These are phyloP conservation scores for Diatrype stigma DNA, from an alignment of 2,329 filamentous ascomycete species.

Conservation along the genomic window DNA sequence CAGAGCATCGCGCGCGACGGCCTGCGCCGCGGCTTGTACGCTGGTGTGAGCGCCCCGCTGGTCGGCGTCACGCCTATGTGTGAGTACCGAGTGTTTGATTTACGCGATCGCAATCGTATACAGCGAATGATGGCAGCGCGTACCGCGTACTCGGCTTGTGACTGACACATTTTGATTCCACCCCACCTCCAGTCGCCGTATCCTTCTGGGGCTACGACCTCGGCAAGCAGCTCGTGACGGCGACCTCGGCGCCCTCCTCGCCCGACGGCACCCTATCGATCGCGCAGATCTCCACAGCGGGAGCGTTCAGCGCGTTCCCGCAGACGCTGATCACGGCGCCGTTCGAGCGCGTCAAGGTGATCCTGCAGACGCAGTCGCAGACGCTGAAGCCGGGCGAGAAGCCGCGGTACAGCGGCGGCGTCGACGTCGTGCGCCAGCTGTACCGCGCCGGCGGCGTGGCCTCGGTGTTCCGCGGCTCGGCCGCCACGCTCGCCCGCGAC, in stretches of 20 bases:
- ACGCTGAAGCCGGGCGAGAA: constrained; percentile 81
- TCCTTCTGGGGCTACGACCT: constrained; percentile 88
- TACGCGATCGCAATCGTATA: no score
- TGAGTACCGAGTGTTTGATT: no score
- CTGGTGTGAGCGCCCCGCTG: constrained; percentile 91
- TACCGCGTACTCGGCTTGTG: no score
- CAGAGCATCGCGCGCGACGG: constrained; percentile 88
- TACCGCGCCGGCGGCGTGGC: constrained; percentile 87
- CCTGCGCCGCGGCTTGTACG: constrained; percentile 76
- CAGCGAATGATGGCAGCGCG: no score
- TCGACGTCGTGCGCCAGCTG: constrained; percentile 89
- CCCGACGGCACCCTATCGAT: constrained; percentile 72
- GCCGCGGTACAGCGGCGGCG: constrained; percentile 80
- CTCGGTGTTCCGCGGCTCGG: constrained; percentile 86
- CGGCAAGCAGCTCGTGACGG: constrained; percentile 81
- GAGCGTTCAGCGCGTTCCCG: constrained; percentile 96
- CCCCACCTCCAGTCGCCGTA: constrained; percentile 65
- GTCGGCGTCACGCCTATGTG: constrained; percentile 99
- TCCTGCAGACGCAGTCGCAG: constrained; percentile 95
- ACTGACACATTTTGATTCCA: no score
- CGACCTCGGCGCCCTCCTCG: constrained; percentile 58
- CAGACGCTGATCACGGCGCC: constrained; percentile 98
- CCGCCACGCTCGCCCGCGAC: constrained; percentile 89
- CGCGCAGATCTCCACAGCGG: constrained; percentile 82
- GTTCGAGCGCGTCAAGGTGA: constrained; percentile 97